Percentiles rank a stretch among this genome's conserved stretches.
Evolutionary conservation across 78 protist genomes (phyloP).

Genomic region (Dictyostelium discoideum): DNA sequence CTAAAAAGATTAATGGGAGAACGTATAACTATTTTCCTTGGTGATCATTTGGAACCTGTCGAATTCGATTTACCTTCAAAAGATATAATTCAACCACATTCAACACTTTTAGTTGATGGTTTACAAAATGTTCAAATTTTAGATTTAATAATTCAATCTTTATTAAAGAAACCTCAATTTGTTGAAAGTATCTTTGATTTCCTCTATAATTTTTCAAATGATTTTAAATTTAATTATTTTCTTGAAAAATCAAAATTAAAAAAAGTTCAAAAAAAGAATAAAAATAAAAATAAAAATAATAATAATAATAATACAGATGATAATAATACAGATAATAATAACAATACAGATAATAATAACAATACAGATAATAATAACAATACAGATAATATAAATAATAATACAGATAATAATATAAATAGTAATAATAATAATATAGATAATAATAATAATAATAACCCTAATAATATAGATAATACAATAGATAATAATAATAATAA

Average conservation of each 20-base stretch:
- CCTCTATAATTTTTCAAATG: not conserved
- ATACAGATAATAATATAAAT: not conserved
- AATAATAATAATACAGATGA: not conserved
- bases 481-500: no score
- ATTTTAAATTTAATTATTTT: no score
- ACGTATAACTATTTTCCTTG: not conserved
- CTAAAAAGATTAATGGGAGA: not conserved
- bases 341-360: not conserved
- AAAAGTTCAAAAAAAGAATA: not conserved
- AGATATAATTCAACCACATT: not conserved
- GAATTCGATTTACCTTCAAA: not conserved
- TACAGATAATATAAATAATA: not conserved
- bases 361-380: not conserved
- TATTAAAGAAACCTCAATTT: not conserved
- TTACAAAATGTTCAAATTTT: not conserved
- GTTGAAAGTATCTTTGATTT: not conserved
- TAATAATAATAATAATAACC: no score
- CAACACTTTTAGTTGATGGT: not conserved
- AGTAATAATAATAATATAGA: no score
- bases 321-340: not conserved
- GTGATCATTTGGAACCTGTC: not conserved
- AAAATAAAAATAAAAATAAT: not conserved
- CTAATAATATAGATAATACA: no score
- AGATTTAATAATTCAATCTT: not conserved
- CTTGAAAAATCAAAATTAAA: no score